Percentiles rank a stretch among this genome's conserved stretches.
phyloP scores from a whole-genome alignment of 1,284 basidiomycete genomes.

The Meira nashicola region DNA sequence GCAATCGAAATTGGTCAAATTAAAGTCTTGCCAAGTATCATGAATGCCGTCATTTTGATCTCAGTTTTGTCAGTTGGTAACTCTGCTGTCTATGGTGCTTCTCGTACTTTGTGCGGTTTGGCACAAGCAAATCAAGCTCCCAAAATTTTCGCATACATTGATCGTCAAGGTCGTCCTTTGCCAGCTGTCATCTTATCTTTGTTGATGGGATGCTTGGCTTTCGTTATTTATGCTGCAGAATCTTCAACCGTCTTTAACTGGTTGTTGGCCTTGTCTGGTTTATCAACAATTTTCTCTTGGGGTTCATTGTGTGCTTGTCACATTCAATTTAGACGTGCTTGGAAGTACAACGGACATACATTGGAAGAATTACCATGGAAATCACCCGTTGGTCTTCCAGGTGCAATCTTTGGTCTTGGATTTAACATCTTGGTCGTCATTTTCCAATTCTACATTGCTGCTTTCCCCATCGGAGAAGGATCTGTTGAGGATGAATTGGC shows the following conservation, averaged over 20 bases:
- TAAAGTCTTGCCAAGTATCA: conserved; percentile 55
- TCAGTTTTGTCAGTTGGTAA: conserved; percentile 55
- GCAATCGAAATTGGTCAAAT: conserved; percentile 55
- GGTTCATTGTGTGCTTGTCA: conserved; percentile 39
- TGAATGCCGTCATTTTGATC: conserved; percentile 57
- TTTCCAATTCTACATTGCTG: conserved; percentile 37
- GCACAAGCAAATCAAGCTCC: conserved; percentile 55
- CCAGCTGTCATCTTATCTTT: conserved; percentile 52
- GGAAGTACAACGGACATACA: conserved; percentile 56
- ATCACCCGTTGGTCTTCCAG: conserved; percentile 56
- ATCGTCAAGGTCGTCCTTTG: conserved; percentile 58
- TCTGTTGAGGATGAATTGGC: conserved; percentile 10
- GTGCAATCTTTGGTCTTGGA: conserved; percentile 55
- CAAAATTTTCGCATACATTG: conserved; percentile 54
- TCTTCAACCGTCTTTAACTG: conserved; percentile 54
- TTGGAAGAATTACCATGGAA: conserved; percentile 57
- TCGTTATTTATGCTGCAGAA: conserved; percentile 35
- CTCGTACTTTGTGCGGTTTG: conserved; percentile 52
- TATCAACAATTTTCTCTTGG: conserved; percentile 58
- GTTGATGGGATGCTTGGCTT: conserved; percentile 41
- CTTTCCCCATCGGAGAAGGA: conserved; percentile 44
- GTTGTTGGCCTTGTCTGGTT: conserved; percentile 57
- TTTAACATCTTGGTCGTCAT: conserved; percentile 48
- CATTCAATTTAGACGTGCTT: conserved; percentile 57
- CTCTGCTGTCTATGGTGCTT: conserved; percentile 54